Evolutionary conservation across 2,329 filamentous ascomycete genomes (phyloP).

Genomic region (Byssoonygena ceratinophila): DNA sequence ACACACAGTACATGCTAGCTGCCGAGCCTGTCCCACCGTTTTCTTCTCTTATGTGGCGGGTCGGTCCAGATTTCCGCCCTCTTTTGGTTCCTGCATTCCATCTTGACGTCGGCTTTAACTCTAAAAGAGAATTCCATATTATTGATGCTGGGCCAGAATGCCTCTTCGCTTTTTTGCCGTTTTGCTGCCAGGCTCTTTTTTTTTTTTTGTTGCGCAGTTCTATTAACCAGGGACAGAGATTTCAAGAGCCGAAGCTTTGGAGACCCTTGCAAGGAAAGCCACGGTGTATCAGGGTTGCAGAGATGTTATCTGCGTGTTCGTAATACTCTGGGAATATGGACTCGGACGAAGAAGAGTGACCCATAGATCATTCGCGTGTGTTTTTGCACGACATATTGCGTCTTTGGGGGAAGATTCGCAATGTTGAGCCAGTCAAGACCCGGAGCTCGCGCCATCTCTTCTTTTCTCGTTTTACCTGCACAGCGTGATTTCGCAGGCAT

Average conservation of each 20-base stretch:
- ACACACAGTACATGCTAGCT: constrained; percentile 3
- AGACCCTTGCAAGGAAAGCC: background rate
- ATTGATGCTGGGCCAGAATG: too few relatives aligned
- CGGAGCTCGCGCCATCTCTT: background rate
- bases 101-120: constrained; percentile 3
- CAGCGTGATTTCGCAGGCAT: background rate
- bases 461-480: background rate
- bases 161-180: too few relatives aligned
- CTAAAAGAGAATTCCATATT: background rate
- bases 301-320: background rate
- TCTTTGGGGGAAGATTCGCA: background rate
- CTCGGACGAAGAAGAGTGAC: background rate
- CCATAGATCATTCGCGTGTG: background rate
- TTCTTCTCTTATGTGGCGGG: background rate
- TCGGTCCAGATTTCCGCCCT: constrained; percentile 6
- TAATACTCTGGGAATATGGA: background rate
- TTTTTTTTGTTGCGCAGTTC: too few relatives aligned
- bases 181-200: too few relatives aligned
- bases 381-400: background rate
- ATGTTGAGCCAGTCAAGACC: background rate
- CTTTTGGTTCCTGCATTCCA: constrained; percentile 8
- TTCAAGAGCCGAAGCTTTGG: background rate
- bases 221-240: too few relatives aligned
- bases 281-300: background rate
- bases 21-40: constrained; percentile 1